Percentiles rank a stretch among this genome's conserved stretches.
phyloP scores from a whole-genome alignment of 805 yeast species.

The Yamadazyma kitorensis region DNA sequence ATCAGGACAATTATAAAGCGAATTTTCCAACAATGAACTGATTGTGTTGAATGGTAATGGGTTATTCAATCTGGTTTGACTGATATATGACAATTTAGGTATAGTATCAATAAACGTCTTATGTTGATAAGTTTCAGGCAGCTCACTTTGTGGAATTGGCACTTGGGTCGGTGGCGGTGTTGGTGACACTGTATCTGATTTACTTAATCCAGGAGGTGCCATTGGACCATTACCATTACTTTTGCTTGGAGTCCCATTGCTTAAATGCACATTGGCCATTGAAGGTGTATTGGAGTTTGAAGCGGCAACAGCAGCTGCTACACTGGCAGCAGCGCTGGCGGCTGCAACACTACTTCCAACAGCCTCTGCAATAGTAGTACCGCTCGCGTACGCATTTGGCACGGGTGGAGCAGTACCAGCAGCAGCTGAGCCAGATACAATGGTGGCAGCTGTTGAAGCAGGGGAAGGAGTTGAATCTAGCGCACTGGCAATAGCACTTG shows the following conservation, averaged over 20 bases:
- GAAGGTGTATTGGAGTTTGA: slow-evolving; percentile 10
- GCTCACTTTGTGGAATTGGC: slow-evolving; percentile 9
- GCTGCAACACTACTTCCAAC: slow-evolving; percentile 4
- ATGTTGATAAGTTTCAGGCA: slow-evolving; percentile 7
- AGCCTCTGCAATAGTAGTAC: slow-evolving; percentile 14
- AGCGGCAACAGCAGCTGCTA: slow-evolving; percentile 13
- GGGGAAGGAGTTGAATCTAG: slow-evolving; percentile 11
- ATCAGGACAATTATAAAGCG: slow-evolving; percentile 88
- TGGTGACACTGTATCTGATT: slow-evolving; percentile 18
- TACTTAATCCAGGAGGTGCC: slow-evolving; percentile 19
- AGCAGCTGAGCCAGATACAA: slow-evolving; percentile 1
- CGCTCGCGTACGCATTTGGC: slow-evolving; percentile 9
- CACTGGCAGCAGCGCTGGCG: slow-evolving; percentile 12
- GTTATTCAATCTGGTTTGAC: slow-evolving; percentile 43
- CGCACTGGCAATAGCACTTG: slow-evolving; percentile 5
- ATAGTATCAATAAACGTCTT: slow-evolving; percentile 14
- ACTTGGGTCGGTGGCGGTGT: slow-evolving; percentile 22
- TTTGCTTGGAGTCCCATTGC: slow-evolving; percentile 4
- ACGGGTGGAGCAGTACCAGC: slow-evolving; percentile 1
- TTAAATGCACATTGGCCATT: slow-evolving; percentile 7
- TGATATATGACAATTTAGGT: slow-evolving; percentile 21
- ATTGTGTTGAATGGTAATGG: slow-evolving; percentile 57
- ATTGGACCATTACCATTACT: slow-evolving; percentile 1
- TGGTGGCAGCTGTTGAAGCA: slow-evolving; percentile 6
- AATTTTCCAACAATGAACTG: slow-evolving; percentile 63